These are phyloP conservation scores for Clavispora vitiphila DNA, from an alignment of 805 yeast genomes.

Conservation along the genomic window DNA sequence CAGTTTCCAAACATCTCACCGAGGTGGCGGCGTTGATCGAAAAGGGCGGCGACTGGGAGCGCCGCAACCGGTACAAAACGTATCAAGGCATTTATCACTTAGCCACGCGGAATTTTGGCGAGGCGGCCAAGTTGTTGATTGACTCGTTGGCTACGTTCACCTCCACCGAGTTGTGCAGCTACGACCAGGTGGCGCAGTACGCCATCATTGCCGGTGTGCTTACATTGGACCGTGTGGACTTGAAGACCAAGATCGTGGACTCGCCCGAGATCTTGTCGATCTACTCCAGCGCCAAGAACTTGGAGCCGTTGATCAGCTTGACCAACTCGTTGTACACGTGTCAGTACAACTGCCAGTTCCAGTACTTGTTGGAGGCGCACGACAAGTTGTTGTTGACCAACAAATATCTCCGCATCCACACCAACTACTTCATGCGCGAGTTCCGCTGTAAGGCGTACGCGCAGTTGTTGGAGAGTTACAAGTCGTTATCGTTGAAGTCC, in stretches of 20 bases:
- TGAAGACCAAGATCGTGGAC: constrained; percentile 81
- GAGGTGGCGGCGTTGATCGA: constrained; percentile 74
- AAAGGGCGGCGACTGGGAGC: constrained; percentile 99
- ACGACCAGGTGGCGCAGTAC: constrained; percentile 84
- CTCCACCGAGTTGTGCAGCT: constrained; percentile 81
- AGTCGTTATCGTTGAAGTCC: constrained; percentile 79
- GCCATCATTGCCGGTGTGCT: constrained; percentile 87
- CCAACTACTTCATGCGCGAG: constrained; percentile 82
- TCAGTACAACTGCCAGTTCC: constrained; percentile 77
- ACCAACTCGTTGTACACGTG: constrained; percentile 85
- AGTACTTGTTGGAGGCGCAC: constrained; percentile 69
- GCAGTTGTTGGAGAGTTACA: constrained; percentile 90
- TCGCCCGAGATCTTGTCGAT: constrained; percentile 89
- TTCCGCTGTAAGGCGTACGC: constrained; percentile 93
- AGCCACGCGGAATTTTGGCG: constrained; percentile 80
- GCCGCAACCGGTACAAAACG: constrained; percentile 90
- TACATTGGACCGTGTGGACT: constrained; percentile 73
- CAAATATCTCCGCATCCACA: constrained; percentile 68
- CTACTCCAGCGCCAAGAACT: constrained; percentile 59
- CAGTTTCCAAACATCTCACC: constrained; percentile 67
- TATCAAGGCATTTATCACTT: constrained; percentile 79
- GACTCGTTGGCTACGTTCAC: constrained; percentile 95
- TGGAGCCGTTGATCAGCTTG: constrained; percentile 77
- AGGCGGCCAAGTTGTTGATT: constrained; percentile 78
- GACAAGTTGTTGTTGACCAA: constrained; percentile 61